Evolutionary conservation across 208 protist species (phyloP).

Genomic region (Wallacemonas rigidus): DNA sequence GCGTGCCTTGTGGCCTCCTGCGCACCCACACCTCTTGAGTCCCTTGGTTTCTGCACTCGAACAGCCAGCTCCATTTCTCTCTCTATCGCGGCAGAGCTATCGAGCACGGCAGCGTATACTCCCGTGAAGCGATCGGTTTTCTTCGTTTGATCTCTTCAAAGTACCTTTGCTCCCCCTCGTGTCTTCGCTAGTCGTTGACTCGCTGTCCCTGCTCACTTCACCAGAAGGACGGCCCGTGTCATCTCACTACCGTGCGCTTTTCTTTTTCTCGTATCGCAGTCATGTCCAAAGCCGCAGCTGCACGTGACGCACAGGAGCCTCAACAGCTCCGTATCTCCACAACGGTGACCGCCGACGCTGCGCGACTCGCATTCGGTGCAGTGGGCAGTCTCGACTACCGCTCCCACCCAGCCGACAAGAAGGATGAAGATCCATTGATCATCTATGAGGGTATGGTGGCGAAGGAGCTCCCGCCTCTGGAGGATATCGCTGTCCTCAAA

Average conservation of each 20-base stretch:
- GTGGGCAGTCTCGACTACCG: slow-evolving; percentile 74
- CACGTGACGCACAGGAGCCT: slow-evolving; percentile 8
- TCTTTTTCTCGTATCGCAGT: neutral
- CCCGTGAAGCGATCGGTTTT: no score
- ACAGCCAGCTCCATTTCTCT: no score
- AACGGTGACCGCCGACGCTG: slow-evolving; percentile 72
- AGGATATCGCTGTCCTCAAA: slow-evolving; percentile 73
- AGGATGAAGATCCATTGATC: slow-evolving; percentile 48
- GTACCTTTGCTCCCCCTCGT: no score
- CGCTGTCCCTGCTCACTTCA: no score
- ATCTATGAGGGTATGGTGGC: slow-evolving; percentile 78
- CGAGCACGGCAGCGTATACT: no score
- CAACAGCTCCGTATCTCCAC: slow-evolving; percentile 55
- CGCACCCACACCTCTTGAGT: no score
- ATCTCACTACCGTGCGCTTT: neutral
- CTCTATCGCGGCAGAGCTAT: no score
- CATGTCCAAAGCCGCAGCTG: slow-evolving; percentile 3
- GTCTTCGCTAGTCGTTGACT: no score
- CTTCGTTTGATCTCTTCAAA: no score
- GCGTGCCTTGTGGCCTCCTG: no score
- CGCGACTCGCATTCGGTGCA: slow-evolving; percentile 62
- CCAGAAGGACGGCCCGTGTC: no score
- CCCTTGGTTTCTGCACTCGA: no score
- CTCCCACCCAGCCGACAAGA: slow-evolving; percentile 56
- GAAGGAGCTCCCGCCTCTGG: slow-evolving; percentile 63